These are phyloP conservation scores for Cronartium ribicola DNA, from an alignment of 1,284 basidiomycete species.

Conservation along the genomic window DNA sequence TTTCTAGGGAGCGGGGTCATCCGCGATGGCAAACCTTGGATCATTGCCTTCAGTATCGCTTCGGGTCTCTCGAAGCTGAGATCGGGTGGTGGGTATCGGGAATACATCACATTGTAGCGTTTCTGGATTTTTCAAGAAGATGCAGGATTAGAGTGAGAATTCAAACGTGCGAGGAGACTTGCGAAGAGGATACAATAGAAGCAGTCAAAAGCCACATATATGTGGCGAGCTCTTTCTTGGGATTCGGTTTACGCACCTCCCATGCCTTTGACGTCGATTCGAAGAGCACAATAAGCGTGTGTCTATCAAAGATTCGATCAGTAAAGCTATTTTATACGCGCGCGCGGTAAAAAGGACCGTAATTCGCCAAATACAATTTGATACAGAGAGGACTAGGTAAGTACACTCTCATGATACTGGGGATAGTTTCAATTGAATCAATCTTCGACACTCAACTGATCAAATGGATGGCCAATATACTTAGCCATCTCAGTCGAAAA, in stretches of 20 bases:
- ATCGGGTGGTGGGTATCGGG: neutral
- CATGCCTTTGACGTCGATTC: neutral
- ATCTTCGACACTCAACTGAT: constrained; percentile 43
- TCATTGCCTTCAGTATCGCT: neutral
- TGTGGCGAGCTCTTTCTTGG: neutral
- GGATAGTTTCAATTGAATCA: neutral
- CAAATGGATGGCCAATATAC: constrained; percentile 45
- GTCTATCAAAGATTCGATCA: neutral
- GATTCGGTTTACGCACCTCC: neutral
- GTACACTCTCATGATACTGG: too few relatives aligned
- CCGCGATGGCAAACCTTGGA: neutral
- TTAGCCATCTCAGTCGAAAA: constrained; percentile 47
- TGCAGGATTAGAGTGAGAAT: too few relatives aligned
- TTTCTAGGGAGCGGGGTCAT: neutral
- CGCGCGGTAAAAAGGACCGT: neutral
- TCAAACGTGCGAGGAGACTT: neutral
- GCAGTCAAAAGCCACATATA: neutral
- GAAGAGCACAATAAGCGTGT: neutral
- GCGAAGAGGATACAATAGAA: neutral
- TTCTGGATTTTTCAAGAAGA: neutral
- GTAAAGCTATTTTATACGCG: neutral
- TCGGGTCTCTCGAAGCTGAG: neutral
- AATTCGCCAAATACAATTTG: neutral
- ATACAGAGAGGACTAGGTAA: too few relatives aligned
- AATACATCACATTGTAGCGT: neutral